Evolutionary conservation across 1,139 yeast species (phyloP).

Genomic region (Scheffersomyces titani): DNA sequence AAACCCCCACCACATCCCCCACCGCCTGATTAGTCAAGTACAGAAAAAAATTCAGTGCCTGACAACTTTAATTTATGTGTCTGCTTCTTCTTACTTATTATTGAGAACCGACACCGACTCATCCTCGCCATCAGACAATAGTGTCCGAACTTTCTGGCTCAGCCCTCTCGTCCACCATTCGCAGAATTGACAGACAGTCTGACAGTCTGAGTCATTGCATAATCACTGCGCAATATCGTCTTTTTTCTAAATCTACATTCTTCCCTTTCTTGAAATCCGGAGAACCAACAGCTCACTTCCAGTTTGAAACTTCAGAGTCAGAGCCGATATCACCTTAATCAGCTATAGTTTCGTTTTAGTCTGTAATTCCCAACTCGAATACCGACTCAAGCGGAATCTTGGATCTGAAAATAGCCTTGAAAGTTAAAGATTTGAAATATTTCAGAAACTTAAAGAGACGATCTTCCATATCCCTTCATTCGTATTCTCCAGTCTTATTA

Average conservation of each 20-base stretch:
- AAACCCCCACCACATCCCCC: not conserved
- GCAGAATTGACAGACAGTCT: not conserved
- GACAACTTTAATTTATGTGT: not conserved
- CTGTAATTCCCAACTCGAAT: not conserved
- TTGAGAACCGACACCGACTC: not conserved
- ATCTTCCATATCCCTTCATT: not conserved
- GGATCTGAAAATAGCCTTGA: not conserved
- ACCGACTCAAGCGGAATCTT: not conserved
- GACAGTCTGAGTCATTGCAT: not conserved
- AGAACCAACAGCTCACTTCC: too few relatives aligned
- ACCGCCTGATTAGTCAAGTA: not conserved
- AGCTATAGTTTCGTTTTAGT: not conserved
- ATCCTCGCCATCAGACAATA: not conserved
- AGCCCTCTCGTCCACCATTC: not conserved
- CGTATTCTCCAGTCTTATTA: not conserved
- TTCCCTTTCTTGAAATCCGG: not conserved
- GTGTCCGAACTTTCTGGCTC: not conserved
- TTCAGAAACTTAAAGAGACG: not conserved
- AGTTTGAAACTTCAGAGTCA: not conserved
- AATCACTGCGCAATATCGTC: not conserved
- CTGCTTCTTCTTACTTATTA: not conserved
- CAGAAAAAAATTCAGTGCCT: not conserved
- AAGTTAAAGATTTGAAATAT: not conserved
- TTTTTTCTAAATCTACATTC: not conserved
- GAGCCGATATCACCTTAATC: not conserved